Conservation (phyloP, 1,139 yeast genomes). For the Suhomyces terraborum region DNA sequence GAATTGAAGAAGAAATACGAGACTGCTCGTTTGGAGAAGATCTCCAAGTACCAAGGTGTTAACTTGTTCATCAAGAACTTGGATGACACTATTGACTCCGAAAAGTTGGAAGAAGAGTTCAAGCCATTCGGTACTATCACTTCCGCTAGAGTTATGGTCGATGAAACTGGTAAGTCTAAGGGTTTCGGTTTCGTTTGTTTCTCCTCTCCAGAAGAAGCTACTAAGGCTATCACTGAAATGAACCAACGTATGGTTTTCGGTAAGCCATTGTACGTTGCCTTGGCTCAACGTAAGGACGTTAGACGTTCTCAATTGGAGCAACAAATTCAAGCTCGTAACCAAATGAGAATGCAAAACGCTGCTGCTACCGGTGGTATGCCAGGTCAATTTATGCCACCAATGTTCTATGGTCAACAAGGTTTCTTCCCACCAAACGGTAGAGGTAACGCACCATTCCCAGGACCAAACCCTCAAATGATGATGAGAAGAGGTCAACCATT, state of each 20-base stretch:
- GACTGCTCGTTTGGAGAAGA: slow-evolving; percentile 87
- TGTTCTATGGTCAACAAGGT: slow-evolving; percentile 91
- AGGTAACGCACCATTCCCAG: slow-evolving; percentile 79
- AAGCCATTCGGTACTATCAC: slow-evolving; percentile 93
- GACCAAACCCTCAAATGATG: slow-evolving; percentile 84
- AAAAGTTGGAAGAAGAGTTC: slow-evolving; percentile 88
- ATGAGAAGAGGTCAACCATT: slow-evolving; percentile 67
- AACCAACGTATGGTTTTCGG: slow-evolving; percentile 95
- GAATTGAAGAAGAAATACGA: slow-evolving; percentile 96
- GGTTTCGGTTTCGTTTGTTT: slow-evolving; percentile 99
- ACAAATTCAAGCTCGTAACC: slow-evolving; percentile 98
- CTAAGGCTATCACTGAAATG: slow-evolving; percentile 98
- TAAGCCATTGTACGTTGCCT: slow-evolving; percentile 97
- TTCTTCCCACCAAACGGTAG: slow-evolving; percentile 81
- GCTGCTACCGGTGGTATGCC: slow-evolving; percentile 86
- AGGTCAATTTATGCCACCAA: slow-evolving; percentile 94
- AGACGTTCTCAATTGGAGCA: slow-evolving; percentile 97
- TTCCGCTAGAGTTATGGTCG: slow-evolving; percentile 95
- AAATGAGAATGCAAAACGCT: slow-evolving; percentile 96
- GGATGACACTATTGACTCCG: slow-evolving; percentile 92
- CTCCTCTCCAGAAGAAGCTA: slow-evolving; percentile 98
- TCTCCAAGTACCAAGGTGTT: slow-evolving; percentile 95
- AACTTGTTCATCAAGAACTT: slow-evolving; percentile 96
- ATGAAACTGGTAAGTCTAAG: slow-evolving; percentile 91
- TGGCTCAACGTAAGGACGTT: slow-evolving; percentile 98